A percentile compares a stretch with the other conserved stretches of the same genome.
Evolutionary conservation across 768 basidiomycete species (phyloP).

Genomic region (Mycena epipterygia): DNA sequence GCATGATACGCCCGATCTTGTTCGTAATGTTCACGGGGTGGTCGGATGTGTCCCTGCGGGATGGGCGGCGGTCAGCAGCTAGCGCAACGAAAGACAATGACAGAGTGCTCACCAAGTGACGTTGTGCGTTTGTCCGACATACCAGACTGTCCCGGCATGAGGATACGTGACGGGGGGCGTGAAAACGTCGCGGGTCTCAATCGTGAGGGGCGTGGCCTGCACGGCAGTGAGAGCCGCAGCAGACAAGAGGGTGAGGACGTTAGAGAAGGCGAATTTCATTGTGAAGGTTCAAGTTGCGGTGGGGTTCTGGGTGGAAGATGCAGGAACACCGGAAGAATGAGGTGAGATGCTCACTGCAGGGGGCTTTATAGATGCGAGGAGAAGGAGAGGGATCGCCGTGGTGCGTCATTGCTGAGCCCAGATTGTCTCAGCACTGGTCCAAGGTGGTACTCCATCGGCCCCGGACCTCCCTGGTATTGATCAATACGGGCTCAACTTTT

Average conservation of each 20-base stretch:
- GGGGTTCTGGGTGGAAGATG: background rate
- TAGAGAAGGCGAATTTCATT: constrained; percentile 33
- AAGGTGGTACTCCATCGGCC: constrained; percentile 4
- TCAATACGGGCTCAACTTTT: constrained; percentile 3
- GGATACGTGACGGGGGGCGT: constrained; percentile 35
- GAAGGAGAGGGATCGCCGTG: constrained; percentile 23
- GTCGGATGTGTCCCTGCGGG: constrained; percentile 45
- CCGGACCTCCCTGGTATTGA: background rate
- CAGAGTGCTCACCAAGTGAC: constrained; percentile 36
- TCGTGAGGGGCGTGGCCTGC: constrained; percentile 21
- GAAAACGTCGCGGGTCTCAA: constrained; percentile 35
- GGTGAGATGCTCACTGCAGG: background rate
- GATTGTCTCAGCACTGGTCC: constrained; percentile 24
- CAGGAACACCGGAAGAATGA: background rate
- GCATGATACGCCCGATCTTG: constrained; percentile 41
- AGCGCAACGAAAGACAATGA: too few species aligned
- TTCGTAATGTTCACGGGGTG: constrained; percentile 50
- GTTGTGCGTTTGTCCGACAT: constrained; percentile 28
- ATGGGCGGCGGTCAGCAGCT: background rate
- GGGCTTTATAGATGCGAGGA: background rate
- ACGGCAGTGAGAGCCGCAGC: constrained; percentile 20
- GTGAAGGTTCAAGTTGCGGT: background rate
- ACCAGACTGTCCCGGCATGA: constrained; percentile 36
- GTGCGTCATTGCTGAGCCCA: constrained; percentile 12
- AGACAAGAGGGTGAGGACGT: constrained; percentile 23